A percentile compares a stretch with the other conserved stretches of the same genome.
Evolutionary conservation across 2,329 filamentous ascomycete genomes (phyloP).

Genomic region (Alternaria incomplexa): DNA sequence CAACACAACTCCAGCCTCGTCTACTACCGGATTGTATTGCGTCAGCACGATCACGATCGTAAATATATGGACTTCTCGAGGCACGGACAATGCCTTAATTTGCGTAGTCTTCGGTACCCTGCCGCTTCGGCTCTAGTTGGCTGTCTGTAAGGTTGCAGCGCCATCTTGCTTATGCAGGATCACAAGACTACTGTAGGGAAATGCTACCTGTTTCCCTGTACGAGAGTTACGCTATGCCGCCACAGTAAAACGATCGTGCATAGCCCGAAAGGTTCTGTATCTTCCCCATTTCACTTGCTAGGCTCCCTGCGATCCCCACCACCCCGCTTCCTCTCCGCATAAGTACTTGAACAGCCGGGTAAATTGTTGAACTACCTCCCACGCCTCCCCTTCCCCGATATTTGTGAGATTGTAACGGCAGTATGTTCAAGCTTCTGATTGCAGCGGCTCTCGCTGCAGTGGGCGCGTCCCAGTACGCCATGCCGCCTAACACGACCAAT

Average conservation of each 20-base stretch:
- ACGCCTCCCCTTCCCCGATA: background rate
- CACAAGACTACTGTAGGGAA: background rate
- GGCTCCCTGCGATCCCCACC: constrained; percentile 1
- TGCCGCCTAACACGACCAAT: constrained; percentile 17
- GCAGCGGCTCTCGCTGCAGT: constrained; percentile 24
- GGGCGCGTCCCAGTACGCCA: constrained; percentile 24
- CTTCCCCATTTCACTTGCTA: constrained; percentile 7
- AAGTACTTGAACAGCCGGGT: background rate
- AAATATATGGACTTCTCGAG: background rate
- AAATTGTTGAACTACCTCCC: background rate
- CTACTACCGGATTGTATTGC: background rate
- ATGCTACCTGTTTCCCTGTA: background rate
- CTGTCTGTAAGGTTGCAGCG: background rate
- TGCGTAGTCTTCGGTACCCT: background rate
- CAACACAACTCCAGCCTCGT: constrained; percentile 4
- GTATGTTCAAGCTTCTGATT: constrained; percentile 29
- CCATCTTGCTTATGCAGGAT: background rate
- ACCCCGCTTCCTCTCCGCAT: constrained; percentile 12
- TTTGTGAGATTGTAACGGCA: background rate
- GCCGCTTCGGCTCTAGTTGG: background rate
- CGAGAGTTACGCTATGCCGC: background rate
- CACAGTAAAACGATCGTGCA: background rate
- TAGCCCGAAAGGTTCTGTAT: background rate
- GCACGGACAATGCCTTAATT: background rate
- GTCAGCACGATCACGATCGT: background rate